phyloP scores from a whole-genome alignment of 768 basidiomycete genomes.

The Suillus subaureus region DNA sequence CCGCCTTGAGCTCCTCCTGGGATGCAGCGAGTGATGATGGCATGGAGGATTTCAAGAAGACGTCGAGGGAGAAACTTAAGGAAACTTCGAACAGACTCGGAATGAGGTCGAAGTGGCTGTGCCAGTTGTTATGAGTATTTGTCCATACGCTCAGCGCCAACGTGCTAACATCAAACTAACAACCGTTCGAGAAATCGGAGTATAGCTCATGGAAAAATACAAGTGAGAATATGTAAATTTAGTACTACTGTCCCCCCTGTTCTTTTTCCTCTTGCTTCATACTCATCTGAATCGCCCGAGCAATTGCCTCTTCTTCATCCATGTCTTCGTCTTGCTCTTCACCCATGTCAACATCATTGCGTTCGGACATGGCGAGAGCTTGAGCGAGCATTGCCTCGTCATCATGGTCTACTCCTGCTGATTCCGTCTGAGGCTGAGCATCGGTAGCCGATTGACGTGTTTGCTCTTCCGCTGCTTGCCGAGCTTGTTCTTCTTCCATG shows the following conservation, averaged over 20 bases:
- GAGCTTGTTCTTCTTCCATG: constrained; percentile 90
- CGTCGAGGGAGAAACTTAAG: neutral
- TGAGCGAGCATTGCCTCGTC: constrained; percentile 78
- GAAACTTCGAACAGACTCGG: constrained; percentile 3
- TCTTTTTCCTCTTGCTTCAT: constrained; percentile 65
- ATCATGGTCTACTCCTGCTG: constrained; percentile 62
- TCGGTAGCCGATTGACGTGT: constrained; percentile 30
- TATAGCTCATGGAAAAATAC: neutral
- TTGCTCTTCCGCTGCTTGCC: constrained; percentile 54
- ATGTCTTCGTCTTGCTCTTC: constrained; percentile 64
- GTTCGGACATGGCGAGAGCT: constrained; percentile 76
- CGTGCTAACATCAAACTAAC: neutral
- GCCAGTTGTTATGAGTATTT: neutral
- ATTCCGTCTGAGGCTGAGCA: constrained; percentile 25
- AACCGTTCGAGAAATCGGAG: neutral
- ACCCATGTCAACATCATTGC: constrained; percentile 55
- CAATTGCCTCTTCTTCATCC: constrained; percentile 89
- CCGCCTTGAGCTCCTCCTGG: constrained; percentile 76
- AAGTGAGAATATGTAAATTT: neutral
- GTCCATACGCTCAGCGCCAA: neutral
- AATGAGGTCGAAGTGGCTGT: constrained; percentile 3
- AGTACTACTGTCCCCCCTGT: constrained; percentile 37
- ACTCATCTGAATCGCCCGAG: constrained; percentile 91
- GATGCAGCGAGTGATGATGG: constrained; percentile 79
- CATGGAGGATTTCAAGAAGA: constrained; percentile 41